phyloP scores from a whole-genome alignment of 1,139 yeast genomes.

The Protomyces inundatus region DNA sequence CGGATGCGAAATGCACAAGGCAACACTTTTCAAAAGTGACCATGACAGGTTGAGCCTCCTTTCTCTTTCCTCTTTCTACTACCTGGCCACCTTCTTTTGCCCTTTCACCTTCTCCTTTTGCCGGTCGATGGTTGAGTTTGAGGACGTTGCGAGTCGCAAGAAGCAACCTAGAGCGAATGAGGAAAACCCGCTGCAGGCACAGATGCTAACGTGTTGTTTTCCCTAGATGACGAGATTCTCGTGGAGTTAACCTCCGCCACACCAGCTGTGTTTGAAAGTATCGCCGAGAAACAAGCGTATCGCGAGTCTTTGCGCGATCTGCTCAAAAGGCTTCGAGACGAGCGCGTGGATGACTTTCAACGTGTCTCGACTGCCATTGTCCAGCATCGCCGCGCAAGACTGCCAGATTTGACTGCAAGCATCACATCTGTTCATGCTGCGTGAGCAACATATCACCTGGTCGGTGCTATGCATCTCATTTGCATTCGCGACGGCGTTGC shows the following conservation, averaged over 20 bases:
- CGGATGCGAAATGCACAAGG: constrained; percentile 1
- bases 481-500: no score
- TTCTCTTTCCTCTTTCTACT: background rate
- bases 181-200: no score
- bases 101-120: background rate
- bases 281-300: constrained; percentile 2
- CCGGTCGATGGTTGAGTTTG: no score
- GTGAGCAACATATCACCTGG: no score
- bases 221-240: constrained; percentile 17
- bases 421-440: background rate
- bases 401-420: background rate
- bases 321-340: constrained; percentile 6
- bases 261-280: background rate
- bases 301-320: constrained; percentile 13
- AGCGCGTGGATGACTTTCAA: constrained; percentile 10
- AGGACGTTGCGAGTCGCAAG: no score
- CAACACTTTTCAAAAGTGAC: constrained; percentile 7
- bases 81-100: background rate
- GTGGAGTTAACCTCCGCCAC: constrained; percentile 18
- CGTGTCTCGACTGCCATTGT: constrained; percentile 8
- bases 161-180: no score
- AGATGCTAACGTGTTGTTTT: background rate
- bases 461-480: no score
- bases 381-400: constrained; percentile 10
- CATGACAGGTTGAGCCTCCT: constrained; percentile 1